Percentiles rank a stretch among this genome's conserved stretches.
phyloP scores from a whole-genome alignment of 805 yeast species.

The Metschnikowia amazonensis region DNA sequence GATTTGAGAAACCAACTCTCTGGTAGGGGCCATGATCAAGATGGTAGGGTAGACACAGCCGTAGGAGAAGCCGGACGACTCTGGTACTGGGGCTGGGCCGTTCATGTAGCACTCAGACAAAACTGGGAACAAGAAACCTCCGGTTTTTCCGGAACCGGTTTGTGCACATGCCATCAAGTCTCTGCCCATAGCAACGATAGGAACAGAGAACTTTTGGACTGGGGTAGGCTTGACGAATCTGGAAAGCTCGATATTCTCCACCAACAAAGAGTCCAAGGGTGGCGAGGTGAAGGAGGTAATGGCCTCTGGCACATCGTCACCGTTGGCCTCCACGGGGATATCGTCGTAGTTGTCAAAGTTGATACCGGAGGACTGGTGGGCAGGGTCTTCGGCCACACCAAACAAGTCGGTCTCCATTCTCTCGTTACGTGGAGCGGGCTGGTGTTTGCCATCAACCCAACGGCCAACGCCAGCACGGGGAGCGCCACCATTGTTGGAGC shows the following conservation, averaged over 20 bases:
- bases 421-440: slow-evolving; percentile 72
- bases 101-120: slow-evolving; percentile 81
- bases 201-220: slow-evolving; percentile 90
- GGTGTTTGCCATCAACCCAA: slow-evolving; percentile 84
- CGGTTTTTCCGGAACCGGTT: slow-evolving; percentile 99
- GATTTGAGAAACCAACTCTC: slow-evolving; percentile 97
- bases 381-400: slow-evolving; percentile 72
- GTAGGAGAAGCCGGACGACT: slow-evolving; percentile 51
- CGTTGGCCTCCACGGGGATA: slow-evolving; percentile 97
- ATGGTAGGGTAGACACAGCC: slow-evolving; percentile 92
- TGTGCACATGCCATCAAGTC: slow-evolving; percentile 98
- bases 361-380: slow-evolving; percentile 90
- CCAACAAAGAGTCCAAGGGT: slow-evolving; percentile 80
- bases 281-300: slow-evolving; percentile 84
- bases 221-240: slow-evolving; percentile 96
- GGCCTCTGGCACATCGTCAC: slow-evolving; percentile 92
- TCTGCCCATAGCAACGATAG: slow-evolving; percentile 83
- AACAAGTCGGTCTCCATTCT: slow-evolving; percentile 74
- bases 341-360: slow-evolving; percentile 98
- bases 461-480: slow-evolving; percentile 63
- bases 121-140: slow-evolving; percentile 98
- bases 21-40: slow-evolving; percentile 94
- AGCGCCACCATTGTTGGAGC: slow-evolving; percentile 17
- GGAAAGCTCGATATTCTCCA: slow-evolving; percentile 82
- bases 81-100: slow-evolving; percentile 71